Base-by-base conservation (phyloP, 257 asterid genomes). In the Marsdenia floribunda region DNA sequence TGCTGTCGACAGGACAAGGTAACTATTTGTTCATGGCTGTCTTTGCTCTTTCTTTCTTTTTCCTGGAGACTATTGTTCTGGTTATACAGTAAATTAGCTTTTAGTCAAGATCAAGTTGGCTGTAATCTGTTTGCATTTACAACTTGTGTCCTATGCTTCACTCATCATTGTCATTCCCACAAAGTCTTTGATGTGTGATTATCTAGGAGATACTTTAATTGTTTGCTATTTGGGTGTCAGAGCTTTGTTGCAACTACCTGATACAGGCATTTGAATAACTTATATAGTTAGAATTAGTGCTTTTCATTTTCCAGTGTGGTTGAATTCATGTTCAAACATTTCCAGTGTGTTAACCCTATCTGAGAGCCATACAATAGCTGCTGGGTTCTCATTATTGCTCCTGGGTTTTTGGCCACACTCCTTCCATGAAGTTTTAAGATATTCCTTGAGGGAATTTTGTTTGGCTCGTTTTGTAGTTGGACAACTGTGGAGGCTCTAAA, bases 1-100 rank as follows among this genome's bases (percentile, higher is more conserved):
- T 69, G 99, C 99, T 13, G 99, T 94, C 59, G 99, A 94, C 82
- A 83, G 99, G 80, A 92, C 99, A 75, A 89, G 99, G 97, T 90
- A 81, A 16, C 47, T 76, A n/a, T 57, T 74, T 4, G 75, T 75
- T 57, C 22, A 29, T 40, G 6, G 22, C 21, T 40, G 58, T 38
- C 33, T 50, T 53, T n/a, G 21, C 40, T 46, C 73, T 46, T 54
- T 3, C 49, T n/a, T 44, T 52, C 3, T 69, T 24, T 26, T 47
- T 14, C 59, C 55, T 8, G 7, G 58, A 47, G 42, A 22, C 7
- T 49, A n/a, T 42, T 38, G 5, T 8, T 14, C n/a, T 15, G 24
- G 24, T n/a, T 71, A 1, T 66, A 33, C 3, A 33, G 26, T 38
- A 66, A 46, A 38, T 38, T 6, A 24, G 15, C 19, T 65, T 38